A percentile compares a stretch with the other conserved stretches of the same genome.
Evolutionary conservation across 1,139 yeast genomes (phyloP).

Genomic region (Pichia inconspicua): DNA sequence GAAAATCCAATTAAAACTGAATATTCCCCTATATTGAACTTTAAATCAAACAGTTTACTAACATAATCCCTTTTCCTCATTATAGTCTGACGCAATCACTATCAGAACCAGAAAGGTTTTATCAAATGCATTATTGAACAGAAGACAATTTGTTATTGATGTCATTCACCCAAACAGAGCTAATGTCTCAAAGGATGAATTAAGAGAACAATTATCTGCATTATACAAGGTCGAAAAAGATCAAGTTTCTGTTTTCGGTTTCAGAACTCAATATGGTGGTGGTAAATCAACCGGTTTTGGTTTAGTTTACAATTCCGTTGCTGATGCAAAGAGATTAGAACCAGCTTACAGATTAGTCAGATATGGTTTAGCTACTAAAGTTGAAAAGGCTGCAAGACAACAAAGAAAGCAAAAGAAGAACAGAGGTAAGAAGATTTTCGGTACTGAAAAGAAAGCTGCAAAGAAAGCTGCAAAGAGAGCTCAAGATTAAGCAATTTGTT

Average conservation of each 20-base stretch:
- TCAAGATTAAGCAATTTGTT: constrained; percentile 26
- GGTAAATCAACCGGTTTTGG: constrained; percentile 99
- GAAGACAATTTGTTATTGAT: constrained; percentile 99
- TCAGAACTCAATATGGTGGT: constrained; percentile 99
- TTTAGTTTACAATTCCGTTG: constrained; percentile 95
- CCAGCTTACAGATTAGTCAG: constrained; percentile 99
- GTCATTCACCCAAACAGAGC: constrained; percentile 99
- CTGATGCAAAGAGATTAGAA: constrained; percentile 97
- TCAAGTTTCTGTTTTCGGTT: constrained; percentile 96
- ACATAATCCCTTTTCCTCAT: not conserved
- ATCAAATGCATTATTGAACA: constrained; percentile 98
- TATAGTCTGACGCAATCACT: constrained; percentile 95
- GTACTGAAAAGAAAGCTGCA: constrained; percentile 95
- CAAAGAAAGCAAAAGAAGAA: constrained; percentile 99
- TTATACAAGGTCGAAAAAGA: constrained; percentile 98
- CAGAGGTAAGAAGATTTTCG: constrained; percentile 98
- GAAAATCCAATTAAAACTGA: not conserved
- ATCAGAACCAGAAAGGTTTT: constrained; percentile 99
- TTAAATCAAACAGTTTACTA: not conserved
- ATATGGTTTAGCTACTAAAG: constrained; percentile 94
- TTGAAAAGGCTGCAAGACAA: constrained; percentile 98
- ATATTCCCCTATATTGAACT: too few species aligned
- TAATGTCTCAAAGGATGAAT: constrained; percentile 98
- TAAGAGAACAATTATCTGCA: constrained; percentile 94
- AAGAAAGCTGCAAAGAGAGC: constrained; percentile 74